Evolutionary conservation across 371 early-diverging fungal genomes (phyloP).

Genomic region (Lichtheimia ornata): DNA sequence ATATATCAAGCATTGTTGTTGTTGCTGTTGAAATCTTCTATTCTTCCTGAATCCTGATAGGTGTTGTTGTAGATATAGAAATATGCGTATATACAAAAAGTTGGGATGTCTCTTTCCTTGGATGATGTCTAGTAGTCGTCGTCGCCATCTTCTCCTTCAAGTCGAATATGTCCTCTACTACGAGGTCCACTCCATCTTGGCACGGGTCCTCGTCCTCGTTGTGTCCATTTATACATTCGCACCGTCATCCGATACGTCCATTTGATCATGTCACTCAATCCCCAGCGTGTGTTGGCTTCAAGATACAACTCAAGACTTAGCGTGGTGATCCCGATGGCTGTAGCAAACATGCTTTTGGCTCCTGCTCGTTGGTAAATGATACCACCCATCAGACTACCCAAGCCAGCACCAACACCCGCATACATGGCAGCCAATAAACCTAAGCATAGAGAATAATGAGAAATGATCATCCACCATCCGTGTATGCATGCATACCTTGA

Average conservation of each 20-base stretch:
- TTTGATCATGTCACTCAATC: conserved; percentile 34
- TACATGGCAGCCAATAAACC: conserved; percentile 56
- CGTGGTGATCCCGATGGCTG: conserved; percentile 39
- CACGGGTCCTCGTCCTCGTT: conserved; percentile 44
- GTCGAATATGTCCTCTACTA: conserved; percentile 31
- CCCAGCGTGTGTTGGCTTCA: conserved; percentile 49
- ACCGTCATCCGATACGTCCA: conserved; percentile 27
- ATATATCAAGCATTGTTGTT: no score
- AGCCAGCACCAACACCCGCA: conserved; percentile 52
- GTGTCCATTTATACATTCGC: conserved; percentile 32
- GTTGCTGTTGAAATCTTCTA: neutral
- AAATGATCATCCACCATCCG: neutral
- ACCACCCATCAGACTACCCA: conserved; percentile 51
- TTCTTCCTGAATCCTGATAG: neutral
- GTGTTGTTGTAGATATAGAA: neutral
- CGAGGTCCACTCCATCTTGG: conserved; percentile 50
- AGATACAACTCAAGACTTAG: conserved; percentile 46
- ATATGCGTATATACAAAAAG: neutral
- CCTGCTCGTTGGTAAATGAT: conserved; percentile 46
- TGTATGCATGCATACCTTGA: conserved; percentile 28
- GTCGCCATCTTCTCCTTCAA: conserved; percentile 28
- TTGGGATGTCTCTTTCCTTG: neutral
- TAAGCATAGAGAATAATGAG: conserved; percentile 4
- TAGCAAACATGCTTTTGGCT: conserved; percentile 48
- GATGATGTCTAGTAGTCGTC: neutral